Evolutionary conservation across 768 basidiomycete species (phyloP), one percentile per base, ranked within the genome.

Genomic region (Calocybe gangraenosa): DNA sequence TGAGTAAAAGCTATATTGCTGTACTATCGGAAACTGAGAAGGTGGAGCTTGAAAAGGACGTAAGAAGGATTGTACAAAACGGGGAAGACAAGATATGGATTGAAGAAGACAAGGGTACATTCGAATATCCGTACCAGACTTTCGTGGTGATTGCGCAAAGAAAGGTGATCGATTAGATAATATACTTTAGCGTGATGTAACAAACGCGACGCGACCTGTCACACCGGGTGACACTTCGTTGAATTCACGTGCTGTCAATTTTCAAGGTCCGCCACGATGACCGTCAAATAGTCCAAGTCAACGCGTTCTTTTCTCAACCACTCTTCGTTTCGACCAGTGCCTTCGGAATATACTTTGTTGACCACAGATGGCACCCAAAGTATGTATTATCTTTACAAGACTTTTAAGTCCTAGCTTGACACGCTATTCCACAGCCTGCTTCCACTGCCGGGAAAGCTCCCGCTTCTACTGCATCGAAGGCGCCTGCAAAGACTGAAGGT

Each of bases 1-100:
- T 71, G 47, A 91, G 82, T 65, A 96, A 95, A 69, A 92, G 89
- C 52, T 96, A 93, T 62, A 80, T 93, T 35, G 73, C 85, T 0
- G 63, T 84, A 17, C 69, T 85, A 28, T 65, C 74, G 2, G 75
- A 74, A 2, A 74, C 74, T n/a, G 75, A 81, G 54, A 84, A 77
- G 63, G 61, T 62, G 10, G 65, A 72, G 33, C 72, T 92, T 25
- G 60, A 64, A 18, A 53, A 66, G 8, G 71, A 78, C 37, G 58
- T 92, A 21, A 65, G 71, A 35, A 69, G 59, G 7, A 81, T 91
- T 43, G 59, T 91, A 2, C 60, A 75, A 42, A 65, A 62, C 20
- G 82, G 81, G 15, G 76, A 85, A 7, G 82, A 74, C 1, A 79
- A 75, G 54, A 70, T 69, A 17, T 94, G 89, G 90, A 78, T 92